Percentiles rank a stretch among this genome's conserved stretches.
phyloP scores from a whole-genome alignment of 202 grass and related monocot genomes.

The Tripidium arundinaceum region DNA sequence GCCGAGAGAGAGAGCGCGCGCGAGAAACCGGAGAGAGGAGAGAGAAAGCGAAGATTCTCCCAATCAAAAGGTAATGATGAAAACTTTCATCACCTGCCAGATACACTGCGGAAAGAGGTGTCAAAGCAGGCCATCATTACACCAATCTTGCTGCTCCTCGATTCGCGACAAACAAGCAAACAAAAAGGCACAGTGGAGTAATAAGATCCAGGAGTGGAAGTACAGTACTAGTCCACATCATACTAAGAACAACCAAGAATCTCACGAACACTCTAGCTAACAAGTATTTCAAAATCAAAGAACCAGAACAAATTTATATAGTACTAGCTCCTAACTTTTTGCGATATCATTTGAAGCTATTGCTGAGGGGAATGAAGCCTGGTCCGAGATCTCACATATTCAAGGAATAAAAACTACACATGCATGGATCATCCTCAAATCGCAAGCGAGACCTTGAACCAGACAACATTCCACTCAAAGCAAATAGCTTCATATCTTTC shows the following conservation, averaged over 20 bases:
- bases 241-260: not conserved
- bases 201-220: not conserved
- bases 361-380: constrained; percentile 99
- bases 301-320: not conserved
- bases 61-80: constrained; percentile 72
- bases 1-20: not conserved
- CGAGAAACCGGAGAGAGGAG: constrained; percentile 7
- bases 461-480: constrained; percentile 98
- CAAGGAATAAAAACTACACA: constrained; percentile 10
- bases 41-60: constrained; percentile 36
- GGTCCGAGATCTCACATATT: constrained; percentile 69
- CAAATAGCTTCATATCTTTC: constrained; percentile 64
- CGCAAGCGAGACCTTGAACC: constrained; percentile 63
- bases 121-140: not conserved
- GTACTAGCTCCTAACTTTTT: not conserved
- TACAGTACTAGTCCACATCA: not conserved
- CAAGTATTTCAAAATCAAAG: not conserved
- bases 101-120: not conserved
- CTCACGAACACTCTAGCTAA: not conserved
- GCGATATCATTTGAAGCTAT: constrained; percentile 53
- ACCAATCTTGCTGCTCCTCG: no score
- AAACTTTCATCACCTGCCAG: constrained; percentile 46
- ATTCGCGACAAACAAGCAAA: no score
- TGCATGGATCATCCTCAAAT: constrained; percentile 10
- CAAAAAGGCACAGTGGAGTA: not conserved